Conservation (phyloP, 306 rosid species). For the Carpinus viminea region DNA sequence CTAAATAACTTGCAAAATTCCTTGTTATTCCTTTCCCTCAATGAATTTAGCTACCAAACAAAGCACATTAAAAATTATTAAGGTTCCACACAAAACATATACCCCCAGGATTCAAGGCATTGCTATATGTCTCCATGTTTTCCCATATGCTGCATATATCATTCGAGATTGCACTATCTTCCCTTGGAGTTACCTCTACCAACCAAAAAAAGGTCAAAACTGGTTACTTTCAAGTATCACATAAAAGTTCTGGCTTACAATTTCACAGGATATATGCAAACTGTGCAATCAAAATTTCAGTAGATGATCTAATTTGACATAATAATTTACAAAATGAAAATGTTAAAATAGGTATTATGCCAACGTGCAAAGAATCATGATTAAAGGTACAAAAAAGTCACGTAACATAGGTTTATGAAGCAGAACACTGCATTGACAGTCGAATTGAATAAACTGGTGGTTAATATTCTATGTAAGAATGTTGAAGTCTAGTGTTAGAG, state of each 20-base stretch:
- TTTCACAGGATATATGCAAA: not conserved
- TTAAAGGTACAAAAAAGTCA: not conserved
- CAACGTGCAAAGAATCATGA: not conserved
- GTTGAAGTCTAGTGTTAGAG: not conserved
- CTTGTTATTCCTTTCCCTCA: slow-evolving; percentile 12
- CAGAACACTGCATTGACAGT: not conserved
- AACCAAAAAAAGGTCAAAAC: slow-evolving; percentile 14
- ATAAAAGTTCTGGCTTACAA: not conserved
- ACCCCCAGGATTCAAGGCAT: slow-evolving; percentile 29
- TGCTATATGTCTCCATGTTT: slow-evolving; percentile 28
- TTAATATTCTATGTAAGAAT: not conserved
- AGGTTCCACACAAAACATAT: slow-evolving; percentile 31
- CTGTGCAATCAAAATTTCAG: not conserved
- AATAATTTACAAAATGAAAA: not conserved
- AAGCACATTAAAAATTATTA: slow-evolving; percentile 22
- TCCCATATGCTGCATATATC: slow-evolving; percentile 32
- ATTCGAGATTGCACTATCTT: slow-evolving; percentile 19
- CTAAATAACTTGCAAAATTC: not conserved
- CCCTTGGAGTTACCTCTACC: slow-evolving; percentile 16
- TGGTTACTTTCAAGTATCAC: not conserved
- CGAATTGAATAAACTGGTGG: not conserved
- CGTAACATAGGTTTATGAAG: not conserved
- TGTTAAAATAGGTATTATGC: not conserved
- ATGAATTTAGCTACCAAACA: slow-evolving; percentile 11
- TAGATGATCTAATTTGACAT: not conserved